Evolutionary conservation across 352 stramenopile species (phyloP).

Genomic region (Phytopythium vexans): DNA sequence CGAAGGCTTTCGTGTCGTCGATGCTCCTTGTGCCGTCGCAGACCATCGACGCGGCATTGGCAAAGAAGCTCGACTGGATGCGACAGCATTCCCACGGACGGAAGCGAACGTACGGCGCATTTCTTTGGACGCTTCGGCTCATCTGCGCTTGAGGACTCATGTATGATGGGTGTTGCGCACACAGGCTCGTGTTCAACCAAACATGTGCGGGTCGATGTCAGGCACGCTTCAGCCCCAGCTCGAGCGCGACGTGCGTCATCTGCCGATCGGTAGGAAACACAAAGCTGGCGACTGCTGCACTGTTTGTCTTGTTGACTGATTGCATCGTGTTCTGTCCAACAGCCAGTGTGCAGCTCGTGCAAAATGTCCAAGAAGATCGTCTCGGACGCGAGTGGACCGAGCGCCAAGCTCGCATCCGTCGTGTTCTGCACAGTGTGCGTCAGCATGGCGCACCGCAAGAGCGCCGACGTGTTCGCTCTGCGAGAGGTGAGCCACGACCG

Average conservation of each 20-base stretch:
- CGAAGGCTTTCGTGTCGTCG: slow-evolving; percentile 9
- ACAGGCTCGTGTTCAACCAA: slow-evolving; percentile 12
- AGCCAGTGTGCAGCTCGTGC: slow-evolving; percentile 41
- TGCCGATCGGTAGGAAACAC: slow-evolving; percentile 22
- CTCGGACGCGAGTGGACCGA: slow-evolving; percentile 20
- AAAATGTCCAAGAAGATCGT: slow-evolving; percentile 33
- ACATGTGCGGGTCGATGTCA: slow-evolving; percentile 34
- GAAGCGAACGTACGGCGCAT: slow-evolving; percentile 16
- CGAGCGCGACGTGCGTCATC: slow-evolving; percentile 30
- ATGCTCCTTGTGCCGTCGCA: slow-evolving; percentile 27
- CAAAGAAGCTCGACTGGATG: slow-evolving; percentile 50
- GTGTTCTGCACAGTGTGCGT: slow-evolving; percentile 37
- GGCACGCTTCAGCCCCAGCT: slow-evolving; percentile 17
- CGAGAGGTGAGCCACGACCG: slow-evolving; percentile 11
- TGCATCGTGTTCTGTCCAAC: slow-evolving; percentile 2
- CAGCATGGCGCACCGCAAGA: slow-evolving; percentile 27
- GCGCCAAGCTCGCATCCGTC: slow-evolving; percentile 20
- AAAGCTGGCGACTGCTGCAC: background rate
- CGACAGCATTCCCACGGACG: slow-evolving; percentile 27
- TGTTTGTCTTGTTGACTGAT: background rate
- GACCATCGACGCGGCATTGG: slow-evolving; percentile 28
- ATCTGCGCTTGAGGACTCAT: too few species aligned
- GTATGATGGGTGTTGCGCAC: background rate
- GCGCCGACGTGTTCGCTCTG: slow-evolving; percentile 19
- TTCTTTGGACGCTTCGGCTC: background rate